These are phyloP conservation scores for Scedosporium boydii DNA, from an alignment of 2,329 filamentous ascomycete species.

Conservation along the genomic window DNA sequence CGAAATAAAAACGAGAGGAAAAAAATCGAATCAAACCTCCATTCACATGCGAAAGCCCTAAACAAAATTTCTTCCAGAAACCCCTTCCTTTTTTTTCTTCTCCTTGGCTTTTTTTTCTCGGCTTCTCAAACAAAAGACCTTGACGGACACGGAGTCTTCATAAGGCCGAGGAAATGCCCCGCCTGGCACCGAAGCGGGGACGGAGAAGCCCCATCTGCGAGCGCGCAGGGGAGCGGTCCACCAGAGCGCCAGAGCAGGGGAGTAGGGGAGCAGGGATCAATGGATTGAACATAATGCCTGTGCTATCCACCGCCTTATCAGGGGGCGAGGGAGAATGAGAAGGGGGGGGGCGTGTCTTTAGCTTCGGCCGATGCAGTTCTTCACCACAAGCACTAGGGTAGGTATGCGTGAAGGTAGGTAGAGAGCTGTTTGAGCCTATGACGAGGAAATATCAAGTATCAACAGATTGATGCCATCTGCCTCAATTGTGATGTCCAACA, in stretches of 20 bases:
- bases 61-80: too few relatives aligned
- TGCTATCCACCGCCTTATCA: too few relatives aligned
- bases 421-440: background rate
- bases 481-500: too few relatives aligned
- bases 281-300: too few relatives aligned
- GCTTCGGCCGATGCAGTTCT: background rate
- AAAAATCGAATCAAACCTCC: too few relatives aligned
- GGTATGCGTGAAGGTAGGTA: background rate
- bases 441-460: too few relatives aligned
- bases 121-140: background rate
- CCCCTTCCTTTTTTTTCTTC: background rate
- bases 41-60: too few relatives aligned
- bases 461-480: too few relatives aligned
- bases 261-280: too few relatives aligned
- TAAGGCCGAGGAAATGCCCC: constrained; percentile 3
- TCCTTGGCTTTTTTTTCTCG: background rate
- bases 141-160: constrained; percentile 5
- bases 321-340: too few relatives aligned
- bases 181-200: constrained; percentile 1
- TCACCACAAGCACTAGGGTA: background rate
- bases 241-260: too few relatives aligned
- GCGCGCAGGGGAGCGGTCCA: background rate
- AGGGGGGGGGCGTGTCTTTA: background rate
- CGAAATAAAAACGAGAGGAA: too few relatives aligned
- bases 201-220: background rate